Conservation (phyloP, 331 rosid genomes). For the Malus hybrid region DNA sequence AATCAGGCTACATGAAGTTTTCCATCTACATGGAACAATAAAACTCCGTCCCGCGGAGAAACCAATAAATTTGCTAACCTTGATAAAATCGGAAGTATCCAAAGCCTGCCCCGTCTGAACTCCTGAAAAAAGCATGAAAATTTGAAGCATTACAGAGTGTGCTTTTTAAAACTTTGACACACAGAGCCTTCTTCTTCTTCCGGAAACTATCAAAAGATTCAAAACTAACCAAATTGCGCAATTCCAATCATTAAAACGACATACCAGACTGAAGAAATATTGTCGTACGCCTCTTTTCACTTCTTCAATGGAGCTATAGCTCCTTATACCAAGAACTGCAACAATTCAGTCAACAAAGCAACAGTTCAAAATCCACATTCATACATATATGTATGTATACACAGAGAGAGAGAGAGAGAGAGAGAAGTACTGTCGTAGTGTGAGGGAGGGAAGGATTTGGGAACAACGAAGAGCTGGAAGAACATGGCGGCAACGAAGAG, state of each 20-base stretch:
- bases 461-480: slow-evolving; percentile 72
- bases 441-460: slow-evolving; percentile 74
- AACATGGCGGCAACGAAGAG: slow-evolving; percentile 57
- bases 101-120: slow-evolving; percentile 31
- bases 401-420: background rate
- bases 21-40: background rate
- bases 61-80: slow-evolving; percentile 37
- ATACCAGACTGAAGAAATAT: slow-evolving; percentile 56
- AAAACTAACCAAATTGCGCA: background rate
- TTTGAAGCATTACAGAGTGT: background rate
- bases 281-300: slow-evolving; percentile 53
- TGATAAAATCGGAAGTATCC: slow-evolving; percentile 34
- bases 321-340: slow-evolving; percentile 49
- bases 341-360: background rate
- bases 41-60: background rate
- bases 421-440: slow-evolving; percentile 58
- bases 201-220: background rate
- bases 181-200: background rate
- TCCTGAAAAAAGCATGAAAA: slow-evolving; percentile 41
- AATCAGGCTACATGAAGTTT: background rate
- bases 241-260: background rate
- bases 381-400: background rate
- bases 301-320: slow-evolving; percentile 44
- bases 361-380: background rate
- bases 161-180: background rate